Conservation (phyloP, 192 early-diverging fungal genomes). For the Podila horticola region DNA sequence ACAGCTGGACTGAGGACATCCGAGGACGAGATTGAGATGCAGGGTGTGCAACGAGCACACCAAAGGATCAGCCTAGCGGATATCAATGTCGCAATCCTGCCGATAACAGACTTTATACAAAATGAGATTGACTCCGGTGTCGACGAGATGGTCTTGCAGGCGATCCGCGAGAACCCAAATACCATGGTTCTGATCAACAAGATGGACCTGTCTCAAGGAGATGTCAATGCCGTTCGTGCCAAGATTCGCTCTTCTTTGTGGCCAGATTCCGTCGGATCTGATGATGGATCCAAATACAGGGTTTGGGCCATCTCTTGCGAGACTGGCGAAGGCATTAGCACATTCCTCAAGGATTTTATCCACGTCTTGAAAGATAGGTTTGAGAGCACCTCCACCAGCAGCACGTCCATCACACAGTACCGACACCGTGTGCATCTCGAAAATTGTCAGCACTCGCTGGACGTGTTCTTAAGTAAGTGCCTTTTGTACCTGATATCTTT, state of each 20-base stretch:
- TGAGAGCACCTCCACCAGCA: constrained; percentile 34
- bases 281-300: constrained; percentile 7
- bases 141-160: constrained; percentile 48
- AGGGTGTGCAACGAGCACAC: constrained; percentile 73
- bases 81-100: constrained; percentile 72
- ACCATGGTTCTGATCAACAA: constrained; percentile 77
- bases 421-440: constrained; percentile 73
- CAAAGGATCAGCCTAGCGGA: constrained; percentile 64
- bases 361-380: constrained; percentile 55
- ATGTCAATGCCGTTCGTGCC: constrained; percentile 1
- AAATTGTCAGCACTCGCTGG: constrained; percentile 60
- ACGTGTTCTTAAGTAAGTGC: constrained; percentile 56
- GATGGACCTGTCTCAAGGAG: constrained; percentile 52
- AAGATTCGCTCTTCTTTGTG: constrained; percentile 15
- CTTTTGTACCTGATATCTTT: constrained; percentile 1
- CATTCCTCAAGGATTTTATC: constrained; percentile 54
- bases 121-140: background rate
- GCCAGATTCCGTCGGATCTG: constrained; percentile 8
- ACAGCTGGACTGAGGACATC: constrained; percentile 74
- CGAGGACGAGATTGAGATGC: constrained; percentile 70
- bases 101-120: constrained; percentile 40
- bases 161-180: constrained; percentile 54
- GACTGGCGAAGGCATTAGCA: constrained; percentile 61
- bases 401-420: constrained; percentile 72
- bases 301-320: constrained; percentile 61